Percentiles rank a stretch among this genome's conserved stretches.
phyloP scores from a whole-genome alignment of 179 eudicot genomes.

The Beta corolliflora region DNA sequence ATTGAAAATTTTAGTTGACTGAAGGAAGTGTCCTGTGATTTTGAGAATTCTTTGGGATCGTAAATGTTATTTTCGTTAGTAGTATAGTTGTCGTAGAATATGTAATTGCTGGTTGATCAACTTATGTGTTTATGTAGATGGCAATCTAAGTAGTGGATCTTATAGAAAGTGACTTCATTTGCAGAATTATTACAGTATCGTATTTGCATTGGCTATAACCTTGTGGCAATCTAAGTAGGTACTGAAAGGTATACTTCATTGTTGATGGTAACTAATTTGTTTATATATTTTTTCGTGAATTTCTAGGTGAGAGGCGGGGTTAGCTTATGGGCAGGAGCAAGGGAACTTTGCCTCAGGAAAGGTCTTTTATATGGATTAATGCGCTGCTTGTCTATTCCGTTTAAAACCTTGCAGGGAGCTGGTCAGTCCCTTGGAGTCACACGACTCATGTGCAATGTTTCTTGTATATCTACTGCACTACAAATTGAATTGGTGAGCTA shows the following conservation, averaged over 20 bases:
- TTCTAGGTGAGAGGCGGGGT: conserved; percentile 57
- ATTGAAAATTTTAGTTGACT: background rate
- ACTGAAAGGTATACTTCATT: background rate
- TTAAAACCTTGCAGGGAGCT: conserved; percentile 69
- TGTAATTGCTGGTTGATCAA: background rate
- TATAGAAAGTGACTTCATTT: background rate
- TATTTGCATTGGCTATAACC: background rate
- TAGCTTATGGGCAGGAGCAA: conserved; percentile 65
- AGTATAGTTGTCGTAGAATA: background rate
- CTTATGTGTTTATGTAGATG: conserved; percentile 1
- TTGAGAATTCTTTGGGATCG: background rate
- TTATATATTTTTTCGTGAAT: background rate
- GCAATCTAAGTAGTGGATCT: background rate
- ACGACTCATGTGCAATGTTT: conserved; percentile 59
- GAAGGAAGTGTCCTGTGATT: background rate
- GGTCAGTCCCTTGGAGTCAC: conserved; percentile 69
- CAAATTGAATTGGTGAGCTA: conserved; percentile 77
- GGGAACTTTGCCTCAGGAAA: conserved; percentile 72
- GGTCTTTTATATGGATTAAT: conserved; percentile 70
- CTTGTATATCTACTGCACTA: conserved; percentile 60
- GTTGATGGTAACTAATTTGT: conserved; percentile 15
- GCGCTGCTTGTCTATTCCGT: conserved; percentile 66
- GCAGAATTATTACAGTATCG: background rate
- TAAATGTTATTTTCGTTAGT: too few relatives aligned
- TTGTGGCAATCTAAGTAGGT: background rate